Percentiles rank a stretch among this genome's conserved stretches.
phyloP scores from a whole-genome alignment of 2,329 filamentous ascomycete genomes.

The Microdochium nivale region DNA sequence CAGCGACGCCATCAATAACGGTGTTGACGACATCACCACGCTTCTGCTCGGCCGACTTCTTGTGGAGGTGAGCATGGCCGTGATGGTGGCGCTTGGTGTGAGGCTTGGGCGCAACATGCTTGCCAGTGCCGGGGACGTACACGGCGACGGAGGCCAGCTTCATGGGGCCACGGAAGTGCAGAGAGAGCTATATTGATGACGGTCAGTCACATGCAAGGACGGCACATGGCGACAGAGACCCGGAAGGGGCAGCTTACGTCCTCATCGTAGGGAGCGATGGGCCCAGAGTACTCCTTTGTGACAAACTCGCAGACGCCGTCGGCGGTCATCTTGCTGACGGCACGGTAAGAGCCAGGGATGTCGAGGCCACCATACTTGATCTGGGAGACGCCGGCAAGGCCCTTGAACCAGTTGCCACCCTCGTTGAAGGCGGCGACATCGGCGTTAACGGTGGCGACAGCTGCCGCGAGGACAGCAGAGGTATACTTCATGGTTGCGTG shows the following conservation, averaged over 20 bases:
- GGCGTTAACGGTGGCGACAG: slow-evolving; percentile 5
- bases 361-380: slow-evolving; percentile 61
- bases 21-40: slow-evolving; percentile 44
- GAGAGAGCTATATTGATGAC: slow-evolving; percentile 45
- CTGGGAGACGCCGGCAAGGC: slow-evolving; percentile 41
- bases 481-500: slow-evolving; percentile 7
- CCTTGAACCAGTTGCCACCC: slow-evolving; percentile 58
- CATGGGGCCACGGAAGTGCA: slow-evolving; percentile 65
- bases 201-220: slow-evolving; percentile 7
- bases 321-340: slow-evolving; percentile 51
- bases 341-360: slow-evolving; percentile 52
- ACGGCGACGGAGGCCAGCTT: slow-evolving; percentile 59
- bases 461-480: slow-evolving; percentile 4
- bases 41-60: slow-evolving; percentile 34
- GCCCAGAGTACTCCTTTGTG: slow-evolving; percentile 45
- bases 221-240: not conserved
- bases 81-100: slow-evolving; percentile 19
- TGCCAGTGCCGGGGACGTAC: slow-evolving; percentile 45
- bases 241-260: slow-evolving; percentile 43
- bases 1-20: slow-evolving; percentile 47
- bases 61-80: slow-evolving; percentile 43
- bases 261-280: slow-evolving; percentile 59
- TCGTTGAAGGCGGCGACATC: slow-evolving; percentile 19
- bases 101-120: slow-evolving; percentile 23
- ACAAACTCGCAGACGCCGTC: slow-evolving; percentile 44